Base-by-base conservation (phyloP, 306 rosid genomes). In the Vicia faba region DNA sequence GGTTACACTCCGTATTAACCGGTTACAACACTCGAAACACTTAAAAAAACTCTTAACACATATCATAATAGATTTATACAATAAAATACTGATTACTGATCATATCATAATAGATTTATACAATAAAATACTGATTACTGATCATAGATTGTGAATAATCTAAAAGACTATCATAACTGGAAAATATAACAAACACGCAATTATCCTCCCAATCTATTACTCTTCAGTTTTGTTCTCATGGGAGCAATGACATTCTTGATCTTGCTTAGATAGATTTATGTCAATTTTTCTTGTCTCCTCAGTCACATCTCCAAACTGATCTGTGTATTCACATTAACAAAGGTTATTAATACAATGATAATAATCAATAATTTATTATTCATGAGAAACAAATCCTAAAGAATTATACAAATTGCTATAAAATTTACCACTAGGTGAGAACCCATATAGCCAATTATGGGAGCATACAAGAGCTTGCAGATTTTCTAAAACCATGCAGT, bases 401-500 rank as follows among this genome's bases (percentile, higher is more conserved):
- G 23, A 20, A 20, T 20, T 20, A 20, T 20, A 54, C 8, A 3
- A 55, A 55, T 55, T 55, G 18, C 5, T 8, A 25, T 20, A 55
- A 40, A 56, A 25, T 15, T 69, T 55, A 55, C 74, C 74, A 55
- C 7, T 39, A 26, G 36, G 74, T 15, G 74, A 41, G 74, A 69
- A 69, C 11, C 65, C 74, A 69, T 0, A 43, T 55, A 69, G 28
- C 65, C 74, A 69, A 69, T 41, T 69, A 11, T 5, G 65, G 5
- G 74, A 56, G 44, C 55, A 69, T 11, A 56, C 4, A 8, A 40
- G 65, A 55, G 74, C 74, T 69, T 55, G 65, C 41, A 69, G 44
- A 69, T 69, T 69, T 69, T 69, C 39, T 1, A 65, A 39, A 15
- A 69, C 19, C 29, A 26, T 40, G 16, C 74, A 57, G 2, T 44